Base-by-base conservation (phyloP, 1,284 basidiomycete genomes). In the Athelia sp. region DNA sequence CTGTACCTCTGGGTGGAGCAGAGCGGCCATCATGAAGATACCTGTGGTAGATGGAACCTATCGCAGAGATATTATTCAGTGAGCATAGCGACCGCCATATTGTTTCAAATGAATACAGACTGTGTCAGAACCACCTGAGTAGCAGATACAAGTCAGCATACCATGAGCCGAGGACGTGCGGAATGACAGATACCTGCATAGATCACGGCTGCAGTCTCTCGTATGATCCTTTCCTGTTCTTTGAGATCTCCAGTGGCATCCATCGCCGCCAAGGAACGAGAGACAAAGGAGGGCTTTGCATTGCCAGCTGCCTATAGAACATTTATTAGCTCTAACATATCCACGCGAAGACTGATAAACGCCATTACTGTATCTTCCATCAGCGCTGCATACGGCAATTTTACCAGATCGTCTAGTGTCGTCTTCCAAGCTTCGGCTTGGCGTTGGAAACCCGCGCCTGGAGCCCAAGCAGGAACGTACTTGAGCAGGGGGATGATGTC, bases 371-470 rank as follows among this genome's bases (percentile, higher is more conserved):
- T 4, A 29, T 35, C 52, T 17, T 52, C 18, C 45, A 58, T 57
- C 3, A 68, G 65, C 2, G 58, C 59, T 19, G 62, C 56, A 49
- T 62, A 74, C 2, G 73, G 70, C 29, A 55, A 58, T 13, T 71
- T 63, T 8, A 58, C 55, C 56, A 69, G 50, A 58, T 61, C 26
- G 6, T 6, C 26, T 13, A 13, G 6, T 4, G 13, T 4, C 26
- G 4, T 29, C 13, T 29, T 29, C 63, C 69, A 70, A 45, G 63
- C 69, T 58, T 66, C 67, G 0, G 71, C 77, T 46, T 79, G 72
- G 11, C 73, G 73, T 21, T 71, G 64, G 72, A 80, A 76, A 0
- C 61, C 60, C 1, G 72, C 68, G 11, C 76, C 76, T 15, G 75
- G 76, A 48, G 75, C 60, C 73, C 73, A 78, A 19, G 54, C 57